phyloP scores from a whole-genome alignment of 345 rosid species.

The Stellera chamaejasme region DNA sequence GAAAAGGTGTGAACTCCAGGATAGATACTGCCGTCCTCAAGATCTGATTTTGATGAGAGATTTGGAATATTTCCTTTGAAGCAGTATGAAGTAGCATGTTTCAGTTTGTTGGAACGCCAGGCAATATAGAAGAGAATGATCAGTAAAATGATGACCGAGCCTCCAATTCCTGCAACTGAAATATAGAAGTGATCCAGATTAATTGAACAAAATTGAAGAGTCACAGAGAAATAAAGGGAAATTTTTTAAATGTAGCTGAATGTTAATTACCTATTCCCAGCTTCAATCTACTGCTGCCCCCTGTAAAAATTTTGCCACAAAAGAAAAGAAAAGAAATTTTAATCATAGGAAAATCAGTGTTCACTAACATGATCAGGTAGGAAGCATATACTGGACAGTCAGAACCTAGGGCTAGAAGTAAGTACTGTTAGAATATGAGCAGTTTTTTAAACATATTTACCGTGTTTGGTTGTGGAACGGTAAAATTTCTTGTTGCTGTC shows the following conservation, averaged over 20 bases:
- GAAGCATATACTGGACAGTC: too few species aligned
- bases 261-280: conserved; percentile 30
- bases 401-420: too few species aligned
- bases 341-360: too few species aligned
- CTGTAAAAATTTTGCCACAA: conserved; percentile 16
- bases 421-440: too few species aligned
- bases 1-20: conserved; percentile 50
- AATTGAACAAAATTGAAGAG: neutral
- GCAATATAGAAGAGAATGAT: conserved; percentile 11
- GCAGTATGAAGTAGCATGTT: conserved; percentile 14
- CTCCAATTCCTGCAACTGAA: conserved; percentile 33
- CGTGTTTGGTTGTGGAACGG: too few species aligned
- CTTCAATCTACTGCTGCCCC: conserved; percentile 6
- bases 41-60: conserved; percentile 26
- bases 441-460: too few species aligned
- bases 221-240: neutral
- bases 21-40: conserved; percentile 24
- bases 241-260: neutral
- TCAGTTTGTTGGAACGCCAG: conserved; percentile 13
- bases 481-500: too few species aligned
- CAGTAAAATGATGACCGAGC: conserved; percentile 12
- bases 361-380: too few species aligned
- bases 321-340: neutral
- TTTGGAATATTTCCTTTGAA: conserved; percentile 14
- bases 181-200: conserved; percentile 4